Evolutionary conservation across 78 protist genomes (phyloP), one percentile per base, ranked within the genome.

Genomic region (Isochrysis galbana): DNA sequence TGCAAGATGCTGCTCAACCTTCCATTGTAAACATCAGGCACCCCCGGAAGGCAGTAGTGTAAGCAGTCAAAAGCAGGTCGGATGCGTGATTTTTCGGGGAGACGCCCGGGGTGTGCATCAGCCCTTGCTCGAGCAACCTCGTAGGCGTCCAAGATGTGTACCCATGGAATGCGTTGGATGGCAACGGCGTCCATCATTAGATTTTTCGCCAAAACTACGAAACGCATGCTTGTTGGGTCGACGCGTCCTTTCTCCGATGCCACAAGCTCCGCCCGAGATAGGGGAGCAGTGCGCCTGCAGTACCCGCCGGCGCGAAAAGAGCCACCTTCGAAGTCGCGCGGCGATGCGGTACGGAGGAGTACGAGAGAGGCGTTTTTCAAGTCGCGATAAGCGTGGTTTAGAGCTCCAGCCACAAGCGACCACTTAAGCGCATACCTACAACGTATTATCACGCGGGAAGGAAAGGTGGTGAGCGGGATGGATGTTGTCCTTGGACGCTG

Each of bases 11-110:
- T n/a, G n/a, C n/a, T n/a, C n/a, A n/a, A n/a, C n/a, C n/a, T n/a
- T n/a, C 84, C 84, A 46, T 77, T 77, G 32, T 1, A 77, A 4
- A 77, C 47, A 29, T 77, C 84, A 29, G 84, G 84, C 46, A 77
- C 32, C 48, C 84, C 84, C 17, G 84, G 84, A 17, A 77, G 84
- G 84, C 84, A 77, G 84, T 77, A 77, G 84, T 77, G 84, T 46
- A 39, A 46, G 47, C 84, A 77, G 84, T 77, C n/a, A n/a, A 5
- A 10, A 11, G 72, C 26, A 19, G 38, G 7, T 23, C 72, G n/a
- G 80, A 7, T n/a, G n/a, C n/a, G n/a, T n/a, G n/a, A n/a, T n/a
- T n/a, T n/a, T n/a, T 5, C 0, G 3, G 47, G 84, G 17, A 10
- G n/a, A 7, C 17, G 3, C 36, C 48, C 3, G n/a, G 84, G 84